Conservation (phyloP, 805 yeast genomes). For the Yamadazyma takamatsuzukensis region DNA sequence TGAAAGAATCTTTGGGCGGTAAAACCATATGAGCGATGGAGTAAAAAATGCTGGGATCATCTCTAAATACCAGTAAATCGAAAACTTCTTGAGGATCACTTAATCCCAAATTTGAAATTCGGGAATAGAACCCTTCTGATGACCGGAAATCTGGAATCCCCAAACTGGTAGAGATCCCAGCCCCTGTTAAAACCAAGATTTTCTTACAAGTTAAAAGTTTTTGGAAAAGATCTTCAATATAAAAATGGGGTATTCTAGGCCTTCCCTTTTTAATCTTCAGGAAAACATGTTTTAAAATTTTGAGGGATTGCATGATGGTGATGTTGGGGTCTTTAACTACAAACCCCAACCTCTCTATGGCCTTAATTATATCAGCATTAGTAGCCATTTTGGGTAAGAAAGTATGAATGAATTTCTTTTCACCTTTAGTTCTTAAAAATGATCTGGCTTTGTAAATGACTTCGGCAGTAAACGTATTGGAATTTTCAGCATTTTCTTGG, state of each 20-base stretch:
- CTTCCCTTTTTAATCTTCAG: conserved; percentile 57
- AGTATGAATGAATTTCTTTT: conserved; percentile 52
- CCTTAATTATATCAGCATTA: conserved; percentile 50
- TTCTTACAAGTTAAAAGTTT: conserved; percentile 49
- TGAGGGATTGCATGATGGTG: conserved; percentile 30
- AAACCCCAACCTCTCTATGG: conserved; percentile 66
- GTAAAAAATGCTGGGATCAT: conserved; percentile 38
- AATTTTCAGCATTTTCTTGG: too few relatives aligned
- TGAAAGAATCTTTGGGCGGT: conserved; percentile 34
- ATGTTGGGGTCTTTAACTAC: conserved; percentile 20
- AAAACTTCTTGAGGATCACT: conserved; percentile 45
- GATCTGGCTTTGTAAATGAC: conserved; percentile 30
- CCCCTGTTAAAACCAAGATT: conserved; percentile 41
- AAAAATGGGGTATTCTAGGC: conserved; percentile 49
- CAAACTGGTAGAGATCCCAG: conserved; percentile 43
- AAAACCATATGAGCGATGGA: conserved; percentile 42
- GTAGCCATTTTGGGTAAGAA: conserved; percentile 61
- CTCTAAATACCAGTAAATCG: conserved; percentile 32
- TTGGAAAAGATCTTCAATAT: conserved; percentile 53
- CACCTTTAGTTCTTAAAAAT: conserved; percentile 58
- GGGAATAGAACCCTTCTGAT: conserved; percentile 62
- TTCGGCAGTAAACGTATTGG: too few relatives aligned
- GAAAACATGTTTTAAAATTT: conserved; percentile 60
- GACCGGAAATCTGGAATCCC: conserved; percentile 46
- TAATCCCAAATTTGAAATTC: conserved; percentile 42